phyloP scores from a whole-genome alignment of 805 yeast species.

The Danielia reshetovae region DNA sequence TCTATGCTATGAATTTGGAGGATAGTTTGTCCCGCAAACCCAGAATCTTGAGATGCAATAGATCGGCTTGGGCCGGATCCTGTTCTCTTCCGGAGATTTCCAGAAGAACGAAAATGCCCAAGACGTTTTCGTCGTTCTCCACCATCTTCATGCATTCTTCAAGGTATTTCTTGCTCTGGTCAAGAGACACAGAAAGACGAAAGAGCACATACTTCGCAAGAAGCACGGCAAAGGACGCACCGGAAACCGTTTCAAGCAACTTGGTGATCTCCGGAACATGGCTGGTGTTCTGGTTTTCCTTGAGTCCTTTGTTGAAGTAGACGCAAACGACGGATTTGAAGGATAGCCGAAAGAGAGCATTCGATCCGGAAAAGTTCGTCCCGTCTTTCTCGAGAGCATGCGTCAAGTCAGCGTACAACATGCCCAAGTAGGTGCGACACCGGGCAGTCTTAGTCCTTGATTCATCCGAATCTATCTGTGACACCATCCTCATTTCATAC shows the following conservation, averaged over 20 bases:
- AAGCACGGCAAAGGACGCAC: conserved; percentile 14
- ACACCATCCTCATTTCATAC: conserved; percentile 15
- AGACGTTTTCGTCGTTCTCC: conserved; percentile 14
- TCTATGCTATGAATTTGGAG: too few species aligned
- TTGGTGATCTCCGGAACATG: not conserved
- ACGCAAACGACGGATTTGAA: not conserved
- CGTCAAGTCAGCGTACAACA: conserved; percentile 5
- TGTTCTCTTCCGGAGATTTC: not conserved
- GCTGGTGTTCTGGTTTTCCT: not conserved
- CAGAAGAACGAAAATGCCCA: conserved; percentile 14
- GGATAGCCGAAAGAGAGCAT: not conserved
- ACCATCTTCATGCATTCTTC: conserved; percentile 13
- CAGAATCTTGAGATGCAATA: not conserved
- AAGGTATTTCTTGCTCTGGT: conserved; percentile 13
- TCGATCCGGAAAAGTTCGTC: not conserved
- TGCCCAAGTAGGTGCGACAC: conserved; percentile 4
- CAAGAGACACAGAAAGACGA: conserved; percentile 11
- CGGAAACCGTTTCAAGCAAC: not conserved
- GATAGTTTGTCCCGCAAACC: too few species aligned
- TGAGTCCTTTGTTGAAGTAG: not conserved
- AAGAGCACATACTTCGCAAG: conserved; percentile 16
- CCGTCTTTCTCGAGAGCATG: conserved; percentile 1
- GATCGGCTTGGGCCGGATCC: not conserved
- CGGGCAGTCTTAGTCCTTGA: not conserved
- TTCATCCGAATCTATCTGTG: conserved; percentile 1